Conservation (phyloP, 208 protist species). For the Tritrichomonas musculus region DNA sequence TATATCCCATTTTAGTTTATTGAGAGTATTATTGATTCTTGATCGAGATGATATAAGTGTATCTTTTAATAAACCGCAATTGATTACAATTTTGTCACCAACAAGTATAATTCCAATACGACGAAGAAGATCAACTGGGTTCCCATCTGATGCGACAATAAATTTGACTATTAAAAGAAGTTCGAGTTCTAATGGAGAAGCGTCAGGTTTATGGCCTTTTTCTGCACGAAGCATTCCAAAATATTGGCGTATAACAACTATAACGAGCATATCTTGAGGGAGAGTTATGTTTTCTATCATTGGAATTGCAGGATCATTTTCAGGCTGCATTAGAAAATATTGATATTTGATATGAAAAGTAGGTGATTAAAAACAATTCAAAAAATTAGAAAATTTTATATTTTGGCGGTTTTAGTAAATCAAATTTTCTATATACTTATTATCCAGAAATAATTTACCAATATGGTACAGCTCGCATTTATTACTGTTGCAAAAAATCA, state of each 20-base stretch:
- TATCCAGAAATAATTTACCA: too few relatives aligned
- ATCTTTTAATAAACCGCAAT: background rate
- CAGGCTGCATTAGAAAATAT: too few relatives aligned
- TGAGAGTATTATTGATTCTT: constrained; percentile 14
- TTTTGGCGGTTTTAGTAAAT: too few relatives aligned
- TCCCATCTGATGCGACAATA: background rate
- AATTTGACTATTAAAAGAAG: background rate
- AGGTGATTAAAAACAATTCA: too few relatives aligned
- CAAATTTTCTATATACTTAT: too few relatives aligned
- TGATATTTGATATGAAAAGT: too few relatives aligned
- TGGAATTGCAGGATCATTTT: too few relatives aligned
- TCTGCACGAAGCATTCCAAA: background rate
- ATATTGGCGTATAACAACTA: background rate
- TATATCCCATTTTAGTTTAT: background rate
- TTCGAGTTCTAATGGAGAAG: constrained; percentile 6
- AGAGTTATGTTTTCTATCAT: too few relatives aligned
- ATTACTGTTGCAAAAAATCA: too few relatives aligned
- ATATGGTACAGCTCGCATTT: too few relatives aligned
- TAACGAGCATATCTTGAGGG: too few relatives aligned
- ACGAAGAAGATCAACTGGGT: background rate
- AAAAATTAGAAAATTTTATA: too few relatives aligned
- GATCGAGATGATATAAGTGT: background rate
- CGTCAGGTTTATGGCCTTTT: background rate
- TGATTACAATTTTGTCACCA: constrained; percentile 14
- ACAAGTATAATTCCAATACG: background rate